Evolutionary conservation across 1,139 yeast species (phyloP).

Genomic region (Diutina neorugosa): DNA sequence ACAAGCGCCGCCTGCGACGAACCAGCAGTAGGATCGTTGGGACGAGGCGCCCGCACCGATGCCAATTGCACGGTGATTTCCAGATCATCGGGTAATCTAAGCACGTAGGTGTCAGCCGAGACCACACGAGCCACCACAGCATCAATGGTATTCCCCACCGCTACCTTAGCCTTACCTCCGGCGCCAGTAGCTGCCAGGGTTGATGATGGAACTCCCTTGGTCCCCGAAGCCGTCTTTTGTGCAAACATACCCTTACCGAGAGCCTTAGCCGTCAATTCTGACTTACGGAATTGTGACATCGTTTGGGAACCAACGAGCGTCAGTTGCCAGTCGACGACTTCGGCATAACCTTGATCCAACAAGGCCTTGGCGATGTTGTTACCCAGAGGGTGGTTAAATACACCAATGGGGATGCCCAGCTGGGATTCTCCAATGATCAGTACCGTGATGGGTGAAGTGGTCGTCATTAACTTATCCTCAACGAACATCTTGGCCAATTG

Average conservation of each 20-base stretch:
- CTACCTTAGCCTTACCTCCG: slow-evolving; percentile 6
- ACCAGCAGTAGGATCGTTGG: slow-evolving; percentile 38
- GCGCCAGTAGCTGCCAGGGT: slow-evolving; percentile 10
- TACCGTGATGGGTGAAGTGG: slow-evolving; percentile 40
- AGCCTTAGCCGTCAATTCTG: slow-evolving; percentile 57
- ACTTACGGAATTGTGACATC: slow-evolving; percentile 51
- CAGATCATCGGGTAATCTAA: slow-evolving; percentile 34
- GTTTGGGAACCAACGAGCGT: slow-evolving; percentile 51
- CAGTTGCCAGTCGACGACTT: slow-evolving; percentile 77
- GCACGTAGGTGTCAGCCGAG: slow-evolving; percentile 55
- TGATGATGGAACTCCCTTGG: slow-evolving; percentile 12
- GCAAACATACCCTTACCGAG: slow-evolving; percentile 56
- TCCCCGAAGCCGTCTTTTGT: slow-evolving; percentile 13
- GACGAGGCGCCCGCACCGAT: slow-evolving; percentile 63
- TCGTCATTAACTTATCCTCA: slow-evolving; percentile 54
- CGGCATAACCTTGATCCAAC: slow-evolving; percentile 59
- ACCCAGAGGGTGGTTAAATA: slow-evolving; percentile 59
- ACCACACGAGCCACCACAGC: slow-evolving; percentile 51
- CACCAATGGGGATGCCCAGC: slow-evolving; percentile 50
- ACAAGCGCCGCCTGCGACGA: slow-evolving; percentile 37
- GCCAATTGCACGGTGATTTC: slow-evolving; percentile 60
- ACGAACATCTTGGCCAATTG: slow-evolving; percentile 57
- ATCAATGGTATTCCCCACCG: slow-evolving; percentile 32
- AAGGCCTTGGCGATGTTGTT: slow-evolving; percentile 57
- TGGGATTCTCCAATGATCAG: slow-evolving; percentile 49